Evolutionary conservation across 1,139 yeast species (phyloP), one percentile per base, ranked within the genome.

Genomic region (Meyerozyma carpophila): DNA sequence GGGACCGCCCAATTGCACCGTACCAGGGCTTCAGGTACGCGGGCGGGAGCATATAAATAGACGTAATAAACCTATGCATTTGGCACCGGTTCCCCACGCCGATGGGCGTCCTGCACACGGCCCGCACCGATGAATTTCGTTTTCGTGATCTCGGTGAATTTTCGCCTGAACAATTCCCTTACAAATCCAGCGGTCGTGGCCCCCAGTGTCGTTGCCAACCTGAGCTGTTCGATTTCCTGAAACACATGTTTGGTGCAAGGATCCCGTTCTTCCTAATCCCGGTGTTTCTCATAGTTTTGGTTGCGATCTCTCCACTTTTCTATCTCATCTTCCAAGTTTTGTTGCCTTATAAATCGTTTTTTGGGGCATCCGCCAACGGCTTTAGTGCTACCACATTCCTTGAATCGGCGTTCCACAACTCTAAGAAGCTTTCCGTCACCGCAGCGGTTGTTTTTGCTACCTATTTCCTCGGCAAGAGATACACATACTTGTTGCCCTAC

Each of bases 1-100:
- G 80, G 58, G 84, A 77, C 52, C 70, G 80, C 54, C 70, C 68
- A 14, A 57, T 57, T 54, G 61, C 58, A 16, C 78, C 62, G 42
- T 68, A 61, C 49, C 70, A 66, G 46, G 61, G 59, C 50, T 67
- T 56, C 47, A 61, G 60, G 56, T 66, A 63, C 49, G 62, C 61
- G 8, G 52, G 43, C 28, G 44, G 47, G 10, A 37, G 46, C 36
- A 38, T 34, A 42, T 32, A 39, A 40, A 25, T 24, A 25, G 34
- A 37, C 16, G 34, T 13, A 13, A 11, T 13, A 11, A 3, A 31
- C 16, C 34, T 13, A 31, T 31, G 34, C 34, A 31, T 31, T n/a
- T 11, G 2, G 4, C 5, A 27, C 5, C 13, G 13, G 11, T n/a
- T 11, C 13, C 28, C 10, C 11, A 10, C 10, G 28, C 28, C 28